Percentiles rank a stretch among this genome's conserved stretches.
These are phyloP conservation scores for Linum lewisii DNA, from an alignment of 345 rosid genomes.

Conservation along the genomic window DNA sequence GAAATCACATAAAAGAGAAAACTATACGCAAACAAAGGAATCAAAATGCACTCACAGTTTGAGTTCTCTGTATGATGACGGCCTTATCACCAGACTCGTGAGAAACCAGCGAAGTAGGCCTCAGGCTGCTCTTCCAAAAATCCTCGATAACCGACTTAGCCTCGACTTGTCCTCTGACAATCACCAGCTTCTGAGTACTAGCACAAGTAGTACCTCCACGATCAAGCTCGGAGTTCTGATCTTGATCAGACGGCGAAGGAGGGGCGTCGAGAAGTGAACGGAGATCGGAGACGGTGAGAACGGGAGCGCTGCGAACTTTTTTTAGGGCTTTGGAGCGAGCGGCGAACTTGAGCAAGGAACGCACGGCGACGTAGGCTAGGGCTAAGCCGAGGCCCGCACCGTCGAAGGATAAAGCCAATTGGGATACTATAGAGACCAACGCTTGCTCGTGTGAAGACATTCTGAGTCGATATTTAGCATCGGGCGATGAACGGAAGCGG, in stretches of 20 bases:
- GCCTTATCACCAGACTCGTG: slow-evolving; percentile 75
- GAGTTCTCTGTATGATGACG: slow-evolving; percentile 67
- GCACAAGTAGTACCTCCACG: not conserved
- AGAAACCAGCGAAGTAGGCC: slow-evolving; percentile 37
- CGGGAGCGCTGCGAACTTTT: slow-evolving; percentile 43
- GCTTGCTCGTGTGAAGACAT: slow-evolving; percentile 81
- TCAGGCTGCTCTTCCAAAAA: slow-evolving; percentile 30
- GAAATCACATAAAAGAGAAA: too few relatives aligned
- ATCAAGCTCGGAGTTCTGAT: not conserved
- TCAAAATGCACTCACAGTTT: slow-evolving; percentile 39
- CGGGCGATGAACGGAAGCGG: not conserved
- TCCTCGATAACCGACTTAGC: slow-evolving; percentile 38
- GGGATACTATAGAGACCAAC: slow-evolving; percentile 36
- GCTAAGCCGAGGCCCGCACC: slow-evolving; percentile 76
- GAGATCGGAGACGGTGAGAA: slow-evolving; percentile 49
- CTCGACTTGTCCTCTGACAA: slow-evolving; percentile 60
- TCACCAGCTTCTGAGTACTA: slow-evolving; percentile 27
- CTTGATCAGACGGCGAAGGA: slow-evolving; percentile 13
- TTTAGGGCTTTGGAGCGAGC: slow-evolving; percentile 46
- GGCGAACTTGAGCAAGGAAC: slow-evolving; percentile 36
- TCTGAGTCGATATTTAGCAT: not conserved
- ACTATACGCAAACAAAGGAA: not conserved
- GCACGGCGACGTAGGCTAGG: slow-evolving; percentile 57
- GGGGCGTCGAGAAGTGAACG: slow-evolving; percentile 37
- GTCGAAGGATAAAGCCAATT: slow-evolving; percentile 70